Evolutionary conservation across 148 eudicot species (phyloP).

Genomic region (Dianthus caryophyllus): DNA sequence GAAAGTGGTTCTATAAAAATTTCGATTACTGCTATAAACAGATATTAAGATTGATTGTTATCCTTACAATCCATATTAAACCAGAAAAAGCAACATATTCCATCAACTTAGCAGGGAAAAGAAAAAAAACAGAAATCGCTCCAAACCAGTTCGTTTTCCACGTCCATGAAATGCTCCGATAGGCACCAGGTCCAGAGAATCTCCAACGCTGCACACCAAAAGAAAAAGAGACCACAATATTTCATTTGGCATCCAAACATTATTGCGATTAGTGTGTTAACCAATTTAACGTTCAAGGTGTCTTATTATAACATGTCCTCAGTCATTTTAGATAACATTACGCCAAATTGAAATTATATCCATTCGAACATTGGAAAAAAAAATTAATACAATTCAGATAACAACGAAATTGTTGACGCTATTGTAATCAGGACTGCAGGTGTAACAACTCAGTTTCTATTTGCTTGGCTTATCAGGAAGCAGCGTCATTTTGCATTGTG

Average conservation of each 20-base stretch:
- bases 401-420: not conserved
- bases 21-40: not conserved
- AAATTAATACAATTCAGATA: not conserved
- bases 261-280: not conserved
- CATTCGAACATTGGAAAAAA: not conserved
- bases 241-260: not conserved
- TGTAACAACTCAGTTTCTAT: not conserved
- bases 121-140: not conserved
- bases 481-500: not conserved
- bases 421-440: not conserved
- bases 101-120: constrained; percentile 1
- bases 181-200: constrained; percentile 89
- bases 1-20: not conserved
- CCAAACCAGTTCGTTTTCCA: constrained; percentile 85
- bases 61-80: not conserved
- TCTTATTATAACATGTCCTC: not conserved
- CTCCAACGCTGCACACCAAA: constrained; percentile 66
- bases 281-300: not conserved
- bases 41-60: not conserved
- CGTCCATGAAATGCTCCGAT: constrained; percentile 93
- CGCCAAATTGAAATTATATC: not conserved
- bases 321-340: not conserved
- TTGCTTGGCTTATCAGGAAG: not conserved
- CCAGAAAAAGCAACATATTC: not conserved
- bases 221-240: not conserved